Evolutionary conservation across 1,284 basidiomycete species (phyloP).

Genomic region (Fomes fomentarius): DNA sequence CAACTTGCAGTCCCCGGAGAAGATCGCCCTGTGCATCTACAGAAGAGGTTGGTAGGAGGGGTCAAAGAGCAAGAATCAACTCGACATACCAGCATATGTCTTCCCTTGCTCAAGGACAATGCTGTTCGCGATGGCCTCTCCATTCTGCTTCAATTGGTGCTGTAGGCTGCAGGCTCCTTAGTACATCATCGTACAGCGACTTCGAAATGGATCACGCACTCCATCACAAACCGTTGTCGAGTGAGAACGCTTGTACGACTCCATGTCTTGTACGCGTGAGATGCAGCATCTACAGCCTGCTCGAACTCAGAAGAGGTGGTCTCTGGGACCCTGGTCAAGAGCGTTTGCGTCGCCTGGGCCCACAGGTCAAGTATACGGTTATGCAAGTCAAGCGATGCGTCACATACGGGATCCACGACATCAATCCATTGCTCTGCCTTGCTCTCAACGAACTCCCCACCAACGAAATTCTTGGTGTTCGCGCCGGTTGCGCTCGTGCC

Average conservation of each 20-base stretch:
- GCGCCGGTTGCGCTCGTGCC: conserved; percentile 85
- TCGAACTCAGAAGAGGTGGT: conserved; percentile 85
- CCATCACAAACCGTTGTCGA: conserved; percentile 88
- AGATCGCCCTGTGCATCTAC: conserved; percentile 94
- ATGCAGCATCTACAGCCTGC: conserved; percentile 84
- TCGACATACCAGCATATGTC: conserved; percentile 67
- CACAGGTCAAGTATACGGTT: not conserved
- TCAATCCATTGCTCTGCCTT: conserved; percentile 81
- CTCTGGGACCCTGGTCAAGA: conserved; percentile 90
- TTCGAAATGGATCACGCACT: conserved; percentile 49
- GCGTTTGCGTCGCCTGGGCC: conserved; percentile 80
- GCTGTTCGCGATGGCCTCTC: conserved; percentile 74
- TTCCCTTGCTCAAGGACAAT: conserved; percentile 93
- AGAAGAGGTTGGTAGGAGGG: not conserved
- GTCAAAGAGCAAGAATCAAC: not conserved
- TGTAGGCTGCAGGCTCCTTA: conserved; percentile 60
- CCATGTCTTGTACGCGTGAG: conserved; percentile 92
- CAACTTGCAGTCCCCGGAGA: conserved; percentile 92
- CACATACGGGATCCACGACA: conserved; percentile 82
- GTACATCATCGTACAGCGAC: not conserved
- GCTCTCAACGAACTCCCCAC: conserved; percentile 87
- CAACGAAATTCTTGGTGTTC: conserved; percentile 89
- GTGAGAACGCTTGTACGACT: conserved; percentile 83
- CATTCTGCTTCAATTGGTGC: conserved; percentile 76
- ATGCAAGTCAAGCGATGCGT: not conserved